Percentiles rank a stretch among this genome's conserved stretches.
Conservation (phyloP, 768 basidiomycete species). For the Mycena epipterygia region DNA sequence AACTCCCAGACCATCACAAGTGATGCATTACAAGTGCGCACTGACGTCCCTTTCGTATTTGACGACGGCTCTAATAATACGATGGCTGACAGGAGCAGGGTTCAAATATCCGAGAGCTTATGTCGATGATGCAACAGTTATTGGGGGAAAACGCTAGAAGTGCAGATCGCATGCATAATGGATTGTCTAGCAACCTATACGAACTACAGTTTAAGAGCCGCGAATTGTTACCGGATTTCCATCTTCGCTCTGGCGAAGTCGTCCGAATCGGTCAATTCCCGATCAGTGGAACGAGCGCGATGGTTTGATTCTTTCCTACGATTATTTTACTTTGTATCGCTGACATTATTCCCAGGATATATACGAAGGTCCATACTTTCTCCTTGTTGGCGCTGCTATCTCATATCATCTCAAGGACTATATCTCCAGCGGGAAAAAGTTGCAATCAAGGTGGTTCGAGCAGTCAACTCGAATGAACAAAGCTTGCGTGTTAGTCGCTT, state of each 20-base stretch:
- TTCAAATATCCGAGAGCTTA: constrained; percentile 54
- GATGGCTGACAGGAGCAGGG: constrained; percentile 40
- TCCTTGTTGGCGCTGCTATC: too few relatives aligned
- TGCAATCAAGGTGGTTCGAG: constrained; percentile 68
- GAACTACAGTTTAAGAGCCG: constrained; percentile 61
- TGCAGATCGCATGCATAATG: constrained; percentile 54
- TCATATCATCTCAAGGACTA: constrained; percentile 56
- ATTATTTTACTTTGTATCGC: neutral
- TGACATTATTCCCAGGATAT: constrained; percentile 23
- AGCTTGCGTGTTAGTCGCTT: constrained; percentile 55
- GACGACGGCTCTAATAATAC: neutral
- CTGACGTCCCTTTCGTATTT: neutral
- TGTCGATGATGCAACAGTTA: constrained; percentile 65
- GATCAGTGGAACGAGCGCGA: constrained; percentile 63
- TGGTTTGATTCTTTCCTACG: constrained; percentile 55
- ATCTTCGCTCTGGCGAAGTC: constrained; percentile 68
- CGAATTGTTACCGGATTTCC: constrained; percentile 62
- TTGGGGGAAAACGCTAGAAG: constrained; percentile 49
- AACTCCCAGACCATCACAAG: constrained; percentile 54
- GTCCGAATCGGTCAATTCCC: constrained; percentile 62
- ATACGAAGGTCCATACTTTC: constrained; percentile 29
- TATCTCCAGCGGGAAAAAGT: constrained; percentile 69
- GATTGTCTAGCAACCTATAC: constrained; percentile 64
- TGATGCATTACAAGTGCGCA: constrained; percentile 40
- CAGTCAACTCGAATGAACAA: constrained; percentile 61